Base-by-base conservation (phyloP, 805 yeast species). In the Yamadazyma akitaensis region DNA sequence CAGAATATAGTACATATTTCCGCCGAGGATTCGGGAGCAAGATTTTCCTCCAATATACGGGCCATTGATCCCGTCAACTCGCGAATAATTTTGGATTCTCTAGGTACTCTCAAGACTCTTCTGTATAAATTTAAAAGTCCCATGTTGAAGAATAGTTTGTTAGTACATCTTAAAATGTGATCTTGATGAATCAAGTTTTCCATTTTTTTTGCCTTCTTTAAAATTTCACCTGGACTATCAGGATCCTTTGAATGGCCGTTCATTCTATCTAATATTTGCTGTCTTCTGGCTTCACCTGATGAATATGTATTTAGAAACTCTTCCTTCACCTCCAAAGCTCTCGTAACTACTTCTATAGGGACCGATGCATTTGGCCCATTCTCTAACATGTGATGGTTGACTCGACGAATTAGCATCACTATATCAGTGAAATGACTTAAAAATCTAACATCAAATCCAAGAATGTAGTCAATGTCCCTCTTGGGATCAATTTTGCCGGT, bases 371-470 rank as follows among this genome's bases (percentile, higher is more conserved):
- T 12, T 9, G 50, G 49, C 13, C 36, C 43, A 3, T 37, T 43
- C 3, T 39, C 26, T 2, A 37, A 18, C 40, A 62, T 42, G 43
- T 58, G 57, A 0, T 41, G 35, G 25, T 68, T 62, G 1, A 64
- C 62, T 43, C 59, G 59, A 21, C 67, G 53, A 2, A 71, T 65
- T 5, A 71, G 55, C 5, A 62, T 43, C 0, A 67, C 68, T 7
- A 83, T 72, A 37, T 79, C 74, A 17, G 84, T 73, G 50, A 80
- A 79, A 28, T 75, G 70, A 0, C 86, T 84, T 17, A 86, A 65
- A 47, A 85, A 72, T 49, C 71, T 72, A 11, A 82, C 68, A 52
- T 86, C 90, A 59, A 87, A 79, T 0, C 94, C 95, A 44, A 76
- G 65, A 42, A 83, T 67, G 47, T 76, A 77, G 57, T 84, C 89